phyloP scores from a whole-genome alignment of 352 stramenopile species.

The Poterioochromonas sp. region DNA sequence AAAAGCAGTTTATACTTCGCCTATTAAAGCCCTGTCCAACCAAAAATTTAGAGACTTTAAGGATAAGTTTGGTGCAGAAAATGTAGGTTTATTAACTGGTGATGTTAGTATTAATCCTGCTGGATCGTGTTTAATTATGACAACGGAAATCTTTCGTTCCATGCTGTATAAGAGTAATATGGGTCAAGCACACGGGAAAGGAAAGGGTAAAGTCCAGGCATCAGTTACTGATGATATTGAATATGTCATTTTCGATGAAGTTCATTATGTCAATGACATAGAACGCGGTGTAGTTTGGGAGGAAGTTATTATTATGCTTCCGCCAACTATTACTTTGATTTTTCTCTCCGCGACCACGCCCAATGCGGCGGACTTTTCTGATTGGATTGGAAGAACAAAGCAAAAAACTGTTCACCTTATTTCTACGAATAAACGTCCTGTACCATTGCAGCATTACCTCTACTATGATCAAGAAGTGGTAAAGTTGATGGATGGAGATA shows the following conservation, averaged over 20 bases:
- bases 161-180: slow-evolving; percentile 79
- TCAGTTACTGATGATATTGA: slow-evolving; percentile 94
- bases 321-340: slow-evolving; percentile 89
- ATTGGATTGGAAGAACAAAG: slow-evolving; percentile 97
- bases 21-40: slow-evolving; percentile 95
- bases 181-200: too few relatives aligned
- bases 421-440: slow-evolving; percentile 86
- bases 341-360: slow-evolving; percentile 98
- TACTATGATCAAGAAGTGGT: slow-evolving; percentile 86
- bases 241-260: slow-evolving; percentile 92
- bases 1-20: slow-evolving; percentile 89
- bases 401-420: slow-evolving; percentile 91
- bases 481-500: background rate
- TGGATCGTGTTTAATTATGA: slow-evolving; percentile 92
- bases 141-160: slow-evolving; percentile 90
- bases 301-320: slow-evolving; percentile 89
- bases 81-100: slow-evolving; percentile 94
- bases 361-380: slow-evolving; percentile 95
- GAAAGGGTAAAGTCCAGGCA: too few relatives aligned
- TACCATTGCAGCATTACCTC: slow-evolving; percentile 89
- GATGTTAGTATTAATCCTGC: slow-evolving; percentile 90
- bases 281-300: slow-evolving; percentile 95
- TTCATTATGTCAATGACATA: slow-evolving; percentile 79
- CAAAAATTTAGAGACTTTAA: slow-evolving; percentile 97
- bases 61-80: slow-evolving; percentile 49